Evolutionary conservation across 2,329 filamentous ascomycete genomes (phyloP), one percentile per base, ranked within the genome.

Genomic region (Penicillium sp.): DNA sequence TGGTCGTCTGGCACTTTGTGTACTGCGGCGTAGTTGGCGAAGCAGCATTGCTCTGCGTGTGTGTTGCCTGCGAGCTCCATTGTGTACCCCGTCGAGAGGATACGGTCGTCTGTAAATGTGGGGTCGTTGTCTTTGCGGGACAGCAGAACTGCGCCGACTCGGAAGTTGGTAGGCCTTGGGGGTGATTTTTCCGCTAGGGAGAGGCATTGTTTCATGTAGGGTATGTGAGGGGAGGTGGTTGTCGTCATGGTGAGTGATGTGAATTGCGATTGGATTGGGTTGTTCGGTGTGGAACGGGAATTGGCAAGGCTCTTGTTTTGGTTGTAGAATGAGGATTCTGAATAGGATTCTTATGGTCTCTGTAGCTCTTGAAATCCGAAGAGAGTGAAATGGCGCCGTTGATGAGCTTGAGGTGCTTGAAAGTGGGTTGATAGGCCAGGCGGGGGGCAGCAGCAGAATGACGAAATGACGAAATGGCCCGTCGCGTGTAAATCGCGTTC

Each of bases 11-110:
- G 44, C 11, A 74, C 63, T 6, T 58, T 60, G 47, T 77, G 69
- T 0, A 63, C 64, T 9, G 69, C 65, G 2, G 74, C 75, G 45
- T 73, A 76, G 61, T 99, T 97, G 46, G 87, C 75, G 54, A 99
- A 82, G 69, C 91, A 96, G 73, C 88, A 93, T 76, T 99, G 91
- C 71, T 99, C 94, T 4, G 94, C 94, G 69, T 99, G 94, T 0
- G 94, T 97, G 76, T 99, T 99, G 40, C 93, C 94, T 0, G 86
- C 82, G 4, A 92, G 84, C 74, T 99, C 93, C 56, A 97, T 82
- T 0, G 94, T 97, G 77, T 93, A 97, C 52, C 94, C 93, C 1
- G 90, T 89, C 0, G 89, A 84, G 28, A 95, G 80, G 55, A 95
- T 78, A 26, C 75, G 70, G 64, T 85, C 73, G 26, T 72, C 64